Evolutionary conservation across 2,329 filamentous ascomycete genomes (phyloP), one percentile per base, ranked within the genome.

Genomic region (Hypocreales sp.): DNA sequence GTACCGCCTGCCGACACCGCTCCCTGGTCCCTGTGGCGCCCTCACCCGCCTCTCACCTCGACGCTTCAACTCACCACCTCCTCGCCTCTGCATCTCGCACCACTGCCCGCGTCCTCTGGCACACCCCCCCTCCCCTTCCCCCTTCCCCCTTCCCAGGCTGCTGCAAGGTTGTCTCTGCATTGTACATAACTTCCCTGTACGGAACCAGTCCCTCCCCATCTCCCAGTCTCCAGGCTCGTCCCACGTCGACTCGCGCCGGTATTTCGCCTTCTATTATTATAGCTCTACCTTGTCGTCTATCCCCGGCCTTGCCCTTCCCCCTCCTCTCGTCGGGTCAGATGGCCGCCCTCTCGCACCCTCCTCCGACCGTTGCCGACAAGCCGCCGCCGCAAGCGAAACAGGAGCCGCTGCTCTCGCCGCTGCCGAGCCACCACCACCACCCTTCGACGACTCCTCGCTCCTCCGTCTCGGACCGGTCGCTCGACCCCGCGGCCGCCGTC

Each of bases 321-420:
- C 37, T 42, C 35, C 39, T 32, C 28, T 41, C 38, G 41, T 40
- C 41, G 38, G 45, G 48, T 52, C 60, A 61, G 58, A 62, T 61
- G 58, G 56, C 56, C 48, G 51, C 55, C 44, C 41, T 53, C 42
- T 51, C 48, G 42, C 45, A 50, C 38, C 42, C 41, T 40, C 40
- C 41, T 35, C 48, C 44, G 37, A 46, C 40, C 35, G 42, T 37
- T 31, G 33, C 30, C 36, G 33, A 42, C 30, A 40, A 46, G 39
- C 48, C 39, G 30, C 36, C 36, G 37, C 31, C 32, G 14, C 29
- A 32, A 27, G 36, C 26, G 30, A 36, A 31, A 33, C 40, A 31
- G 36, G 19, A 28, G 18, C 27, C 27, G 21, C 32, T 28, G n/a
- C n/a, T n/a, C n/a, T n/a, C n/a, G n/a, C n/a, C n/a, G n/a, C n/a